These are phyloP conservation scores for Aspergillaceae sp. DNA, from an alignment of 2,329 filamentous ascomycete species.

Conservation along the genomic window DNA sequence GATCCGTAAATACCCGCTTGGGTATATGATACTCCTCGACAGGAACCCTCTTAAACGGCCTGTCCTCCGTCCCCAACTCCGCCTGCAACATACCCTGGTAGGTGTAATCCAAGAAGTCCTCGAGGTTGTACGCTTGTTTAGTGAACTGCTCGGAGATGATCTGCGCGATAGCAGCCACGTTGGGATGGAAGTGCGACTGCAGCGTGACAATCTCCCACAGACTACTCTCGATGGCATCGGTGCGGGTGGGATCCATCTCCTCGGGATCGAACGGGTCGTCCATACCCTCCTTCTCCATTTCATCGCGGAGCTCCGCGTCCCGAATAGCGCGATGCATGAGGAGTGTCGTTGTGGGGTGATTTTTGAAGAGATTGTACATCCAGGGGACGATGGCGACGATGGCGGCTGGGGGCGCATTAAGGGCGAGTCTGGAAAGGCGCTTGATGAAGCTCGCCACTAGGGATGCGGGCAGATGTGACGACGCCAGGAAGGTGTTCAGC, in stretches of 20 bases:
- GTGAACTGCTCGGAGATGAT: constrained; percentile 97
- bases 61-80: constrained; percentile 57
- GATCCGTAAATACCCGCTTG: constrained; percentile 61
- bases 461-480: constrained; percentile 82
- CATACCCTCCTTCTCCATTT: constrained; percentile 54
- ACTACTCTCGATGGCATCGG: constrained; percentile 79
- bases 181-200: constrained; percentile 91
- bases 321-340: constrained; percentile 78
- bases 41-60: constrained; percentile 74
- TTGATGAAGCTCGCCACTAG: constrained; percentile 96
- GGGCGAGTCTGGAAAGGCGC: constrained; percentile 69
- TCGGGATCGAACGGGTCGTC: constrained; percentile 68
- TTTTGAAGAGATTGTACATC: constrained; percentile 89
- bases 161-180: constrained; percentile 85
- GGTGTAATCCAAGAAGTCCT: constrained; percentile 93
- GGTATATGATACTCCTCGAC: constrained; percentile 93
- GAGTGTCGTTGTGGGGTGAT: constrained; percentile 83
- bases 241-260: constrained; percentile 76
- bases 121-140: constrained; percentile 87
- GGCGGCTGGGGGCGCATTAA: constrained; percentile 83
- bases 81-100: constrained; percentile 70
- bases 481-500: constrained; percentile 80
- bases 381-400: constrained; percentile 85
- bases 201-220: constrained; percentile 91
- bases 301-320: constrained; percentile 49